A percentile compares a stretch with the other conserved stretches of the same genome.
phyloP scores from a whole-genome alignment of 148 eudicot genomes.

The Persicaria tinctoria region DNA sequence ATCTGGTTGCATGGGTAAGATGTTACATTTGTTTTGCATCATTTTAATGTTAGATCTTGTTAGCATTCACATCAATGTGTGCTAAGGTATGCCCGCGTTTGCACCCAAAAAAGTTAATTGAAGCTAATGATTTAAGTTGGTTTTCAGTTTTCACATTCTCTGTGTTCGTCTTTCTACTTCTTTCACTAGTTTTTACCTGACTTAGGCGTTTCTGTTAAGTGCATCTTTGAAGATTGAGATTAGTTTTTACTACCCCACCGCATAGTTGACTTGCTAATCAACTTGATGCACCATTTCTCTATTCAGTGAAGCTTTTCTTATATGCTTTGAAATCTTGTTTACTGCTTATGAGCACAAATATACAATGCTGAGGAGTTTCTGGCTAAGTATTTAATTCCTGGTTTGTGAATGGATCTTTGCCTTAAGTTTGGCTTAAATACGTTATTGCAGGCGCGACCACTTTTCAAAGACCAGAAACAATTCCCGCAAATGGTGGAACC shows the following conservation, averaged over 20 bases:
- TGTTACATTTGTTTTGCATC: background rate
- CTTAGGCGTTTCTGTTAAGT: background rate
- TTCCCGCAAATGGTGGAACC: slow-evolving; percentile 70
- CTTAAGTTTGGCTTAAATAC: background rate
- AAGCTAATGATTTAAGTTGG: background rate
- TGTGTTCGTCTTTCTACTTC: background rate
- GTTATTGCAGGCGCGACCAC: slow-evolving; percentile 50
- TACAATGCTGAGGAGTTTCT: background rate
- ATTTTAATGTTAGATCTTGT: background rate
- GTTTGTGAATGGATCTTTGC: background rate
- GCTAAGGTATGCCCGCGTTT: background rate
- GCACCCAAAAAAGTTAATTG: background rate
- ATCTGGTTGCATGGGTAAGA: slow-evolving; percentile 14
- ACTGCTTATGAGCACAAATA: too few relatives aligned
- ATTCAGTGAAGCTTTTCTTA: background rate
- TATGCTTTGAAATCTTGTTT: background rate
- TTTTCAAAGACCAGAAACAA: slow-evolving; percentile 58
- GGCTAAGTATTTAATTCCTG: background rate
- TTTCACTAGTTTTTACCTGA: background rate
- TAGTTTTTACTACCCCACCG: background rate
- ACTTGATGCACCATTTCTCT: background rate
- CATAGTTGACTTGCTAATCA: too few relatives aligned
- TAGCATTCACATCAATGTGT: background rate
- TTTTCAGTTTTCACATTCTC: background rate
- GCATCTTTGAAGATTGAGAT: background rate